Conservation (phyloP, 208 protist genomes). For the Acanthamoeba divionensis region DNA sequence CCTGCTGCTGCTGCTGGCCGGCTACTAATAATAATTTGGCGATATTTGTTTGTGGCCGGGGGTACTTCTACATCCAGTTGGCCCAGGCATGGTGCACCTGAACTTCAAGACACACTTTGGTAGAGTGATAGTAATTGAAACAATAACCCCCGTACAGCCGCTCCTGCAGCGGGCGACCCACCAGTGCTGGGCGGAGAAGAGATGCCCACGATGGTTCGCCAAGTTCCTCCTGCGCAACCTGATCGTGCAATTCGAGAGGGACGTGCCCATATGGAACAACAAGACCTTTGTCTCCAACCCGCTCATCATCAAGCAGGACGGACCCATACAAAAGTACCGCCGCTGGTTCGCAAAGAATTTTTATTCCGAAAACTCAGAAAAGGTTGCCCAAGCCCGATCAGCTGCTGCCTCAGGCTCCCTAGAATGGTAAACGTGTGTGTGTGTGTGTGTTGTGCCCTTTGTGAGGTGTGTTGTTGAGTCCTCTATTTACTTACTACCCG, state of each 20-base stretch:
- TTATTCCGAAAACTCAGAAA: conserved; percentile 49
- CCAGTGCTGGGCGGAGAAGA: background rate
- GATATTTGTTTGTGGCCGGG: no score
- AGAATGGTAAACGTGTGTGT: no score
- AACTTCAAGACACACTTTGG: conserved; percentile 40
- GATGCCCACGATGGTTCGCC: conserved; percentile 32
- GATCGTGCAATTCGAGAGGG: conserved; percentile 43
- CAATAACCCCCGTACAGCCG: conserved; percentile 11
- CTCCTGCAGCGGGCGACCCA: conserved; percentile 11
- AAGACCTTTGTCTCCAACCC: conserved; percentile 32
- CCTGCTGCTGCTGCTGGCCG: no score
- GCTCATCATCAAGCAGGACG: conserved; percentile 33
- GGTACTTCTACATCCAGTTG: no score
- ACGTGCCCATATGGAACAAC: conserved; percentile 57
- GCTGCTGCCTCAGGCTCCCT: no score
- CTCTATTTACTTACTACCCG: no score
- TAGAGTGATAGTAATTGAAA: background rate
- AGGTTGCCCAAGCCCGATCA: background rate
- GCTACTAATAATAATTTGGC: no score
- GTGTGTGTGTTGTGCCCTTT: no score
- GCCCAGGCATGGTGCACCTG: conserved; percentile 44
- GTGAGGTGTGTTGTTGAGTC: no score
- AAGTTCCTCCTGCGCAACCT: conserved; percentile 11
- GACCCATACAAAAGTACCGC: conserved; percentile 31
- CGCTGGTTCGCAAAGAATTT: conserved; percentile 47